Evolutionary conservation across 768 basidiomycete genomes (phyloP), one percentile per base, ranked within the genome.

Genomic region (Termitomyces bulborhizus): DNA sequence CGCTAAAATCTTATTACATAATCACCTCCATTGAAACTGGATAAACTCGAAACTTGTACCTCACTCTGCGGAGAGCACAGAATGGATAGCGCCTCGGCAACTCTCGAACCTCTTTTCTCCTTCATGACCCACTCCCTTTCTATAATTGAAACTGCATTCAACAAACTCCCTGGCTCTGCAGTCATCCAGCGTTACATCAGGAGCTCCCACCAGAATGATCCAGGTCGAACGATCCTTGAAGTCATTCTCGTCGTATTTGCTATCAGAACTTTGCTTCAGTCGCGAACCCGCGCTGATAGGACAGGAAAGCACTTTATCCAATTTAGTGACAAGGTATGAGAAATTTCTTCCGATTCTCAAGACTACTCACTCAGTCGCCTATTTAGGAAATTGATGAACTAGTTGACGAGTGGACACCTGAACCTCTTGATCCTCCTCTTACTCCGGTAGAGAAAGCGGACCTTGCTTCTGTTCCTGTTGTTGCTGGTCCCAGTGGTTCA

Each of bases 131-230:
- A 79, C 45, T 76, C 83, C 0, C 71, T 90, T 40, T 71, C 79
- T 3, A 80, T 79, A 2, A 62, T 84, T 3, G 84, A 90, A 69
- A 72, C 76, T 15, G 77, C 80, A 0, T 93, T 94, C 69, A 83
- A 81, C 73, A 82, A 78, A 57, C 69, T 93, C 15, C 91, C 90
- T 7, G 90, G 90, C 42, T 92, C 90, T 8, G 83, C 86, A 2
- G 88, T 94, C 57, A 71, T 93, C 58, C 82, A 89, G 58, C 89
- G 95, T 62, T 97, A 97, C 68, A 90, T 98, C 73, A 88, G 83
- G 72, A 93, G 90, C 29, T 95, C 92, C 0, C 95, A 99, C 69
- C 90, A 91, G 70, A 90, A 99, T 67, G 97, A 99, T 71, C 97
- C 97, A 1, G 91, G 89, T 32, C 79, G 97, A 52, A 93, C 93